Conservation (phyloP, 1,139 yeast genomes). For the Yamadazyma diospyri region DNA sequence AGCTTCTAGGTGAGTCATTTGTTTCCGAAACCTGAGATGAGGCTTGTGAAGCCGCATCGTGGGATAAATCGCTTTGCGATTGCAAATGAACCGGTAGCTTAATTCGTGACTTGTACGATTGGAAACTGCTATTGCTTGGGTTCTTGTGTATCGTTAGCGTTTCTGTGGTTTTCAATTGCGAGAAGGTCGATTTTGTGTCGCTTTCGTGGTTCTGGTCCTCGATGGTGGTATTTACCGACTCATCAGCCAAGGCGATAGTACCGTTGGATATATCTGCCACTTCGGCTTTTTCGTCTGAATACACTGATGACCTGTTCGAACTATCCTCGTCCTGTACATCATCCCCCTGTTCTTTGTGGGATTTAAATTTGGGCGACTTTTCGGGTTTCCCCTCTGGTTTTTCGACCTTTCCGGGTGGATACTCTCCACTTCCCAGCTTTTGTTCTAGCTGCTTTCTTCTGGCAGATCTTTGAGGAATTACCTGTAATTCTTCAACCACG, state of each 20-base stretch:
- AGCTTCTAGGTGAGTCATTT: constrained; percentile 1
- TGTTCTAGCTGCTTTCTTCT: constrained; percentile 9
- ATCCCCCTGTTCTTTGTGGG: background rate
- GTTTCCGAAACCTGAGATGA: background rate
- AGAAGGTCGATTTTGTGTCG: constrained; percentile 2
- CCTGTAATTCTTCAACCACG: constrained; percentile 5
- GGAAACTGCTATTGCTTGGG: constrained; percentile 26
- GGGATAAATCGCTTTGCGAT: constrained; percentile 10
- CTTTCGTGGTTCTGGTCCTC: constrained; percentile 4
- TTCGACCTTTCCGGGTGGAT: background rate
- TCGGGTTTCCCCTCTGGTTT: background rate
- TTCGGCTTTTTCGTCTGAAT: constrained; percentile 16
- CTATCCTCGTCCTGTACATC: background rate
- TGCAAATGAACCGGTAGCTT: constrained; percentile 26
- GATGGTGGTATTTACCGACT: constrained; percentile 7
- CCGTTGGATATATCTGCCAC: constrained; percentile 4
- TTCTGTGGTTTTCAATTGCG: constrained; percentile 7
- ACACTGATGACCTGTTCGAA: constrained; percentile 19
- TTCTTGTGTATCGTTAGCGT: constrained; percentile 12
- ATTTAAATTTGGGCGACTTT: background rate
- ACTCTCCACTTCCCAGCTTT: background rate
- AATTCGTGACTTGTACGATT: constrained; percentile 31
- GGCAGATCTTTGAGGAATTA: constrained; percentile 11
- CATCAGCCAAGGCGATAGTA: constrained; percentile 2
- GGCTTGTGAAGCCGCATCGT: background rate